Evolutionary conservation across 495 filamentous ascomycete genomes (phyloP).

Genomic region (Parachaetomium inaequale): DNA sequence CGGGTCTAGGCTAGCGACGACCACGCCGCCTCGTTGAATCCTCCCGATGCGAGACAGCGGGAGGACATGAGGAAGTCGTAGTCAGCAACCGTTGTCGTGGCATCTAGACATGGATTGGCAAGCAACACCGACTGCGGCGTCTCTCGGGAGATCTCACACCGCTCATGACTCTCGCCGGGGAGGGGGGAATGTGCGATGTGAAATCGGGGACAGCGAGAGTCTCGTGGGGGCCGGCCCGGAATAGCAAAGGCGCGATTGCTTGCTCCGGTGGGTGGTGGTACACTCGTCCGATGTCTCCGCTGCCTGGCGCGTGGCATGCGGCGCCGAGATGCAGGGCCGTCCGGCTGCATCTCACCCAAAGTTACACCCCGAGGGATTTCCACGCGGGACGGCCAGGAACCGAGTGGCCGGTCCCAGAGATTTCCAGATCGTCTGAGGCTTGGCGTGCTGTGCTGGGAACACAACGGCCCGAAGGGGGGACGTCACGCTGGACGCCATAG

Average conservation of each 20-base stretch:
- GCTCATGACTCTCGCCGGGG: background rate
- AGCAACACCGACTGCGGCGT: background rate
- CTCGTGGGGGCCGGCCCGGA: background rate
- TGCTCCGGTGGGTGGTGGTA: background rate
- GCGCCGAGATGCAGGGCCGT: background rate
- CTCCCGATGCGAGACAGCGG: background rate
- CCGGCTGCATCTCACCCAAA: background rate
- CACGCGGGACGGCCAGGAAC: conserved; percentile 7
- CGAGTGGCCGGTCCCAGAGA: background rate
- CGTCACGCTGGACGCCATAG: conserved; percentile 15
- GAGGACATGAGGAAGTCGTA: background rate
- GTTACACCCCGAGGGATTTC: background rate
- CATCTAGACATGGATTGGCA: background rate
- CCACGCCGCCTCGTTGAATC: background rate
- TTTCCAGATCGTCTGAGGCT: background rate
- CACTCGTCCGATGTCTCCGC: conserved; percentile 5
- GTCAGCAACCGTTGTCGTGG: conserved; percentile 1
- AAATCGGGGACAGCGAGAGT: background rate
- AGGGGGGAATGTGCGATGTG: background rate
- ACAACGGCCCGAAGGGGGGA: conserved; percentile 5
- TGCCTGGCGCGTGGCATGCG: conserved; percentile 6
- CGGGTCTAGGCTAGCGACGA: background rate
- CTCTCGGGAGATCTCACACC: background rate
- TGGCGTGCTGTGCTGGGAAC: background rate
- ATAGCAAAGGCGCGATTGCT: background rate